phyloP scores from a whole-genome alignment of 805 yeast genomes.

The Yarrowia yakushimensis region DNA sequence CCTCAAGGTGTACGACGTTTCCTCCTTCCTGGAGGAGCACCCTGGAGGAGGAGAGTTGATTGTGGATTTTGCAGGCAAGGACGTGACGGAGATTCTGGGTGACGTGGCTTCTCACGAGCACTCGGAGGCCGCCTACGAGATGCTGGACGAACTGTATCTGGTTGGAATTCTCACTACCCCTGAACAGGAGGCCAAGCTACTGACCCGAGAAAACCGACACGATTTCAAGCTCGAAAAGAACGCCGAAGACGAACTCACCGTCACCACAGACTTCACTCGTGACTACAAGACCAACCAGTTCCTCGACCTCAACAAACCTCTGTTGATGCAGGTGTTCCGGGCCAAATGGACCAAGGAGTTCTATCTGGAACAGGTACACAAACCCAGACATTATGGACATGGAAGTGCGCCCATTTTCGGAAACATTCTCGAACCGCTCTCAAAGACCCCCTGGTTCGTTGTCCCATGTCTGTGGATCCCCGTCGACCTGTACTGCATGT shows the following conservation, averaged over 20 bases:
- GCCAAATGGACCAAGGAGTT: slow-evolving; percentile 80
- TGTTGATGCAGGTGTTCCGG: slow-evolving; percentile 72
- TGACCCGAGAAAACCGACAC: slow-evolving; percentile 56
- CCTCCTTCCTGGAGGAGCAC: slow-evolving; percentile 66
- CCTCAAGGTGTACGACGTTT: slow-evolving; percentile 81
- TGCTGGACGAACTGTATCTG: slow-evolving; percentile 73
- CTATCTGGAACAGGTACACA: slow-evolving; percentile 91
- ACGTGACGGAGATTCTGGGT: slow-evolving; percentile 65
- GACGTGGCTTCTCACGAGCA: slow-evolving; percentile 74
- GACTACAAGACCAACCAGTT: slow-evolving; percentile 80
- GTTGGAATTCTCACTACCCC: slow-evolving; percentile 81
- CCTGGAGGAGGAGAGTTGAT: slow-evolving; percentile 65
- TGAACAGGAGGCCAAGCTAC: slow-evolving; percentile 68
- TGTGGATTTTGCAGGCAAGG: slow-evolving; percentile 40
- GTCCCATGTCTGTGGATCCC: slow-evolving; percentile 89
- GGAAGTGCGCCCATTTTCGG: slow-evolving; percentile 97
- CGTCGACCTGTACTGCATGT: slow-evolving; percentile 60
- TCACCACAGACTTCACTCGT: slow-evolving; percentile 70
- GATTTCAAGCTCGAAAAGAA: slow-evolving; percentile 47
- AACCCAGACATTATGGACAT: slow-evolving; percentile 97
- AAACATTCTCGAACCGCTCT: slow-evolving; percentile 85
- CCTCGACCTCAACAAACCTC: slow-evolving; percentile 77
- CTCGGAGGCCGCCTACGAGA: slow-evolving; percentile 79
- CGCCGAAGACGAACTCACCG: slow-evolving; percentile 63
- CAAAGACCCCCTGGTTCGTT: slow-evolving; percentile 92